Base-by-base conservation (phyloP, 2,329 filamentous ascomycete species). In the Xenoacremonium recifei region DNA sequence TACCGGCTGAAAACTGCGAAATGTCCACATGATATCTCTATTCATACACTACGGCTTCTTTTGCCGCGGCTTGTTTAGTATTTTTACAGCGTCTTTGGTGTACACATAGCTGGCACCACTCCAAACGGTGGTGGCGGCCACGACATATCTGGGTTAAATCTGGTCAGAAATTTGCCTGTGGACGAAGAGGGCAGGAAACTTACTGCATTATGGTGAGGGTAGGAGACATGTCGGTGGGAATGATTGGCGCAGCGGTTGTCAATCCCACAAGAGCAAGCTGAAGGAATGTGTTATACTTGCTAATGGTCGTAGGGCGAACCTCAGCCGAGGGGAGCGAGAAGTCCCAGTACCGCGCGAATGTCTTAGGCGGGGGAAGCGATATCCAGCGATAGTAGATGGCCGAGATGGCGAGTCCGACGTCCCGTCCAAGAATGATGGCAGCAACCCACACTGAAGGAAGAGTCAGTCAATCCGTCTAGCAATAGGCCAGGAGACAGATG, bases 331-430 rank as follows among this genome's bases (percentile, higher is more conserved):
- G 93, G 12, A 99, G 77, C 3, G 87, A 92, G 62, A 99, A 97
- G 67, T 99, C 93, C 93, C 93, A 99, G 68, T 97, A 99, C 15
- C 93, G 76, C 15, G 79, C 70, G 66, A 96, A 88, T 0, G 93
- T 97, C 69, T 97, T 97, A 2, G 93, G 93, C 0, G 88, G 84
- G 1, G 93, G 93, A 5, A 99, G 77, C 3, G 89, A 95, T 52
- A 96, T 95, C 80, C 89, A 97, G 50, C 93, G 85, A 66, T 93
- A 97, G 71, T 96, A 97, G 54, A 99, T 84, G 18, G 93, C 93
- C 2, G 90, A 82, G 17, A 96, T 76, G 19, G 79, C 90, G 4
- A 99, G 77, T 16, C 84, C 88, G 31, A 87, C 79, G 58, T 99
- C 93, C 32, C 93, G 82, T 20, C 91, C 91, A 4, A 99, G 79